Evolutionary conservation across 2,329 filamentous ascomycete species (phyloP).

Genomic region (Fonsecaea nubica): DNA sequence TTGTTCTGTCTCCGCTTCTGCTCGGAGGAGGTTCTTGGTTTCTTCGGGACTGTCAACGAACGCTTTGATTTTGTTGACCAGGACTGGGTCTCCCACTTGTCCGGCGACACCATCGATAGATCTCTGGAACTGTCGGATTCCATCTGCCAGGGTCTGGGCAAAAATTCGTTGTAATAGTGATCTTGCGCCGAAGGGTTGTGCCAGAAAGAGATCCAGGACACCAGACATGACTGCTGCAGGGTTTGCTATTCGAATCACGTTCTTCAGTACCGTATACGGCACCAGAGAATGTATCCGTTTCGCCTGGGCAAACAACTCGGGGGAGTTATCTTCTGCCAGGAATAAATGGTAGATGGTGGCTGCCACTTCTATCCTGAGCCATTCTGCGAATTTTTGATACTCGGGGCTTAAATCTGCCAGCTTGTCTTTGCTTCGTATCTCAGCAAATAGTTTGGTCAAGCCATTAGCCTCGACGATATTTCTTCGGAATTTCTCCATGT

Average conservation of each 20-base stretch:
- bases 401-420: constrained; percentile 90
- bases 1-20: constrained; percentile 74
- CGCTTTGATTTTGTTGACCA: constrained; percentile 79
- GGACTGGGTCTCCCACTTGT: constrained; percentile 81
- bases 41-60: constrained; percentile 79
- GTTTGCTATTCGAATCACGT: constrained; percentile 94
- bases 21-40: constrained; percentile 74
- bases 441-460: constrained; percentile 87
- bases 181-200: constrained; percentile 88
- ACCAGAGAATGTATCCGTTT: constrained; percentile 94
- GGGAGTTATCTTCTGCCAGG: constrained; percentile 96
- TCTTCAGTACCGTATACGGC: constrained; percentile 91
- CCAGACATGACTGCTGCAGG: constrained; percentile 97
- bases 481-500: constrained; percentile 84
- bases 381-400: constrained; percentile 98
- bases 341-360: constrained; percentile 97
- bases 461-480: constrained; percentile 77
- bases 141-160: constrained; percentile 86
- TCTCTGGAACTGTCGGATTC: constrained; percentile 83
- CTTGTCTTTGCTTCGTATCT: constrained; percentile 87
- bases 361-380: constrained; percentile 95
- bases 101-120: constrained; percentile 77
- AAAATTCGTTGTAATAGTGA: constrained; percentile 95
- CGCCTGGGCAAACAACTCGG: constrained; percentile 90
- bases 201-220: constrained; percentile 91